Evolutionary conservation across 1,284 basidiomycete species (phyloP).

Genomic region (Cryptococcus depauperatus): DNA sequence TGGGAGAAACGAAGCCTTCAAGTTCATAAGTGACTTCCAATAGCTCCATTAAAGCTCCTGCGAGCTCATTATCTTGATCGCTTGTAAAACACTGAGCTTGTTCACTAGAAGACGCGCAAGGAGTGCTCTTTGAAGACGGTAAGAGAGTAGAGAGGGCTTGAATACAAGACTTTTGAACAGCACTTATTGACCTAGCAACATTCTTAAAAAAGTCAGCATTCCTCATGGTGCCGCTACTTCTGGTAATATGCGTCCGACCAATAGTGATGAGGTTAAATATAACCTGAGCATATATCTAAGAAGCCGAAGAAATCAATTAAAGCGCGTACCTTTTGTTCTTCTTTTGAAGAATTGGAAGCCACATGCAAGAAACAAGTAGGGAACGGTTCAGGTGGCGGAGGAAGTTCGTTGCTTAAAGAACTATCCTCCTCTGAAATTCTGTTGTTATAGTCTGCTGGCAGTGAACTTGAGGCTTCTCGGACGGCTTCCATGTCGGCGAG

Average conservation of each 20-base stretch:
- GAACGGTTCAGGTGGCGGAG: conserved; percentile 30
- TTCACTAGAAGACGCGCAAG: neutral
- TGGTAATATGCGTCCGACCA: too few species aligned
- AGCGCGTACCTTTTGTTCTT: neutral
- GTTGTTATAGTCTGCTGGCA: too few species aligned
- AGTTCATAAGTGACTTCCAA: conserved; percentile 37
- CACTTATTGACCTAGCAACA: conserved; percentile 13
- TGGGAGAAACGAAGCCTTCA: conserved; percentile 24
- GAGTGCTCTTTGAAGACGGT: conserved; percentile 8
- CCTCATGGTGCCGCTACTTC: too few species aligned
- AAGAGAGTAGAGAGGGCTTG: conserved; percentile 22
- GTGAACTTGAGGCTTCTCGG: too few species aligned
- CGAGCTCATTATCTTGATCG: conserved; percentile 18
- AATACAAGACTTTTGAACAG: conserved; percentile 26
- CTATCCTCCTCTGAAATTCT: too few species aligned
- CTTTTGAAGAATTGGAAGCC: neutral
- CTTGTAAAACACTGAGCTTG: neutral
- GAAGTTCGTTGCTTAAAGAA: too few species aligned
- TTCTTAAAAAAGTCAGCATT: neutral
- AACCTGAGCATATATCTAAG: too few species aligned
- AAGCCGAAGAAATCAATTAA: too few species aligned
- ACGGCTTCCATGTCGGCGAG: too few species aligned
- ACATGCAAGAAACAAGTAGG: conserved; percentile 12
- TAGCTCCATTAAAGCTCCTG: conserved; percentile 26
- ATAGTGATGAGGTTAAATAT: too few species aligned